phyloP scores from a whole-genome alignment of 1,284 basidiomycete genomes.

The Tylopilus microsporus region DNA sequence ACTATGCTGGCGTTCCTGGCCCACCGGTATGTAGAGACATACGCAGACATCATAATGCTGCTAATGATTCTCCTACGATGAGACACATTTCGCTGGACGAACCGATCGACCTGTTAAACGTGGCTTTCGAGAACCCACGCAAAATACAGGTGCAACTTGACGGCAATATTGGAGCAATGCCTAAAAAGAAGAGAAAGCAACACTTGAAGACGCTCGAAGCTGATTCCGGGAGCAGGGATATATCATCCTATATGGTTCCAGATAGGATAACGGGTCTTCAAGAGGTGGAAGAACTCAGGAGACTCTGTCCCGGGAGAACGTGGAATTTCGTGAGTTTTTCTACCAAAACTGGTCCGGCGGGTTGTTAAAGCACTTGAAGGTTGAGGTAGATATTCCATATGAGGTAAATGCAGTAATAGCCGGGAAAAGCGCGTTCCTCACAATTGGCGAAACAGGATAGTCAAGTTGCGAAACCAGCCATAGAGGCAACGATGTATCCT shows the following conservation, averaged over 20 bases:
- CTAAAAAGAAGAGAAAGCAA: conserved; percentile 42
- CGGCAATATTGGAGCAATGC: conserved; percentile 42
- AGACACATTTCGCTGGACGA: conserved; percentile 70
- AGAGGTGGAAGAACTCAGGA: conserved; percentile 71
- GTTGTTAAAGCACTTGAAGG: conserved; percentile 35
- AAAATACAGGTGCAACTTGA: conserved; percentile 49
- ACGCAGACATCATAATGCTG: not conserved
- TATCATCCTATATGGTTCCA: conserved; percentile 65
- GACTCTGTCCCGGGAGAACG: conserved; percentile 63
- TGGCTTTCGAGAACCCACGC: conserved; percentile 92
- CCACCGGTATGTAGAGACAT: conserved; percentile 48
- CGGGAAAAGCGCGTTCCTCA: not conserved
- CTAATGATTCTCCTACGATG: conserved; percentile 18
- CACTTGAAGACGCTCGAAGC: conserved; percentile 14
- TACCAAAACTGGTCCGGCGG: not conserved
- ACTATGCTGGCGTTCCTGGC: conserved; percentile 79
- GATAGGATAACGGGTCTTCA: conserved; percentile 80
- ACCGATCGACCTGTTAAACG: conserved; percentile 92
- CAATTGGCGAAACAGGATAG: conserved; percentile 51
- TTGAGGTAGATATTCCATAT: conserved; percentile 83
- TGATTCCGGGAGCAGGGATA: conserved; percentile 1
- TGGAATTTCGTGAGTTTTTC: conserved; percentile 80
- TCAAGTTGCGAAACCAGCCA: conserved; percentile 46
- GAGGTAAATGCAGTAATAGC: conserved; percentile 45
- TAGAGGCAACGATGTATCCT: conserved; percentile 80